Conservation (phyloP, 2,329 filamentous ascomycete genomes). For the Cercospora canescens region DNA sequence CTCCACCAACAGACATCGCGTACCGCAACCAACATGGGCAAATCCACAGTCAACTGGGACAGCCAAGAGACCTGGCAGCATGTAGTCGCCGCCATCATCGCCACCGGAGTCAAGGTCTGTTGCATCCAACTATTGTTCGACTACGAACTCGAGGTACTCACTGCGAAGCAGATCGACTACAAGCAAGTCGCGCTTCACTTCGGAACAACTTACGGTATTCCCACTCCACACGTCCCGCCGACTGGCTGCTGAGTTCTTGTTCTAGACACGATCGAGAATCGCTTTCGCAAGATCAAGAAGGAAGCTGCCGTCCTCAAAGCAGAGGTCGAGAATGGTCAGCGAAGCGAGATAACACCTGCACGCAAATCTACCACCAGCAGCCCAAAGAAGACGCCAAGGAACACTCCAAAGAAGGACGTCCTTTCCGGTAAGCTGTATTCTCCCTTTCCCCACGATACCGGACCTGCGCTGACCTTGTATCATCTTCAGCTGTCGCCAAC, state of each 20-base stretch:
- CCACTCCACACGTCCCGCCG: not conserved
- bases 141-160: not conserved
- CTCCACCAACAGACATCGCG: constrained; percentile 1
- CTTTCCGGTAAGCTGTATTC: constrained; percentile 19
- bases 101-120: constrained; percentile 37
- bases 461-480: not conserved
- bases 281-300: constrained; percentile 48
- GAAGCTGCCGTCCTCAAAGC: constrained; percentile 36
- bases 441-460: not conserved
- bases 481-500: constrained; percentile 24
- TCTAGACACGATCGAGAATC: constrained; percentile 47
- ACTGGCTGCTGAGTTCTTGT: not conserved
- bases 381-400: constrained; percentile 24
- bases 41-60: constrained; percentile 38
- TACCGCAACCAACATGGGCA: not conserved
- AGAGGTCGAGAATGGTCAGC: constrained; percentile 28
- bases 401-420: constrained; percentile 28
- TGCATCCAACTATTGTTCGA: not conserved
- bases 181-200: constrained; percentile 46
- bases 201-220: constrained; percentile 44
- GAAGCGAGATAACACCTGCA: constrained; percentile 18
- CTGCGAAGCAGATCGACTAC: constrained; percentile 44
- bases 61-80: constrained; percentile 39
- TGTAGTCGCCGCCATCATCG: constrained; percentile 43
- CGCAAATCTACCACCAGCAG: constrained; percentile 19